Base-by-base conservation (phyloP, 257 asterid genomes). In the Capsicum baccatum region DNA sequence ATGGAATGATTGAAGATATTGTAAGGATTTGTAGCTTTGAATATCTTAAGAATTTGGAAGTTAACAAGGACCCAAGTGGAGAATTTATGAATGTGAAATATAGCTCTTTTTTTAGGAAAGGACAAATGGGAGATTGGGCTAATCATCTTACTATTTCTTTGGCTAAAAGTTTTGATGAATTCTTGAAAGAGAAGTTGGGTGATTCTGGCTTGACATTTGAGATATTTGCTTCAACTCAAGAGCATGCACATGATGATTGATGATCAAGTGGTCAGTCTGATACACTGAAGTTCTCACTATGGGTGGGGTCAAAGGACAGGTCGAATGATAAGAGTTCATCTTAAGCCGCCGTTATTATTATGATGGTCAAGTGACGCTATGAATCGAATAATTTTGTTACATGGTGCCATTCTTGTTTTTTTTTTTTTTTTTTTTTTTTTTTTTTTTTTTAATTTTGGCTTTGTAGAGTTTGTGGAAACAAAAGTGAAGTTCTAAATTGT, bases 81-180 rank as follows among this genome's bases (percentile, higher is more conserved):
- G 9, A 56, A 37, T n/a, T n/a, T 9, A 21, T 52, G 47, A 48
- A 9, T 12, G 59, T 56, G 50, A 63, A 39, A 13, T 16, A 17
- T 44, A 56, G 26, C 66, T 64, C 76, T 10, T 39, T 54, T 39
- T 87, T 64, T n/a, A 64, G 79, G 81, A 64, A 84, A 63, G 85
- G 87, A 14, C 6, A 67, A 81, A 83, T 84, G 48, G 87, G 89
- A 55, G 89, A 86, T 15, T 80, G 87, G 83, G 21, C 42, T 6
- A 73, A 74, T 74, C 39, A 81, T 81, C 69, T 87, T 8, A 42
- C 48, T 66, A 64, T 84, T 44, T 62, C 73, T 54, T 79, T 63
- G 82, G 86, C 86, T 16, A 79, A 78, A 21, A 79, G 56, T 33
- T 9, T 86, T 9, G 17, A 64, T 44, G 69, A 78, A 59, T 33